Conservation (phyloP, 2,329 filamentous ascomycete species). For the Xylariaceae sp. region DNA sequence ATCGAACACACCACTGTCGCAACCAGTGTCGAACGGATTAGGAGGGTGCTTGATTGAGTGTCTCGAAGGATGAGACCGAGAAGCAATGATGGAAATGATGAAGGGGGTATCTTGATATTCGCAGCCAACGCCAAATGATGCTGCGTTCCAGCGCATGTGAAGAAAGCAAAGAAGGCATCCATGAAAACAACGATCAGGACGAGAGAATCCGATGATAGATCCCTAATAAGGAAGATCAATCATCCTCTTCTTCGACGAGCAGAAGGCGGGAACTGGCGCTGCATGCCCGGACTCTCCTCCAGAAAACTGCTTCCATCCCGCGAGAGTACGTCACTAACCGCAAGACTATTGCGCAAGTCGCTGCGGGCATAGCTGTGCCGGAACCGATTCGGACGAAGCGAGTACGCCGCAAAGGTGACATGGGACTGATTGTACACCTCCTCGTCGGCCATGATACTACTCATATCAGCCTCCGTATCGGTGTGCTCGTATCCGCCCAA, state of each 20-base stretch:
- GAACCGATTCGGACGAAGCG: conserved; percentile 28
- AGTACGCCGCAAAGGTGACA: conserved; percentile 2
- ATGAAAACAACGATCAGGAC: neutral
- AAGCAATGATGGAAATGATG: neutral
- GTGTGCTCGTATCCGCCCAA: conserved; percentile 67
- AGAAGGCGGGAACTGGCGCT: conserved; percentile 28
- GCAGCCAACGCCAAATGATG: conserved; percentile 10
- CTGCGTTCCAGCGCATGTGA: neutral
- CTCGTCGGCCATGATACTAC: conserved; percentile 40
- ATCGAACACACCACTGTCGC: neutral
- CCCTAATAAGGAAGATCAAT: neutral
- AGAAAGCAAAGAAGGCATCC: neutral
- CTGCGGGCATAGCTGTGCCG: conserved; percentile 38
- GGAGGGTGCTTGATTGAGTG: neutral
- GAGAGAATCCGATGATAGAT: neutral
- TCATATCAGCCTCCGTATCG: conserved; percentile 63
- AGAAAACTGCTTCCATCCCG: conserved; percentile 54
- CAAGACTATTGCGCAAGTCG: conserved; percentile 48
- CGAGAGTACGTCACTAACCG: conserved; percentile 52
- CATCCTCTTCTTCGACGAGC: conserved; percentile 23
- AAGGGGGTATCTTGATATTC: conserved; percentile 24
- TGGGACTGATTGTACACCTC: conserved; percentile 27
- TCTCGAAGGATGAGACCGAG: conserved; percentile 4
- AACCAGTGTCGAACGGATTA: neutral
- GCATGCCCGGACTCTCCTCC: conserved; percentile 49